Percentiles rank a stretch among this genome's conserved stretches.
phyloP scores from a whole-genome alignment of 1,284 basidiomycete species.

The Sporisorium reilianum region DNA sequence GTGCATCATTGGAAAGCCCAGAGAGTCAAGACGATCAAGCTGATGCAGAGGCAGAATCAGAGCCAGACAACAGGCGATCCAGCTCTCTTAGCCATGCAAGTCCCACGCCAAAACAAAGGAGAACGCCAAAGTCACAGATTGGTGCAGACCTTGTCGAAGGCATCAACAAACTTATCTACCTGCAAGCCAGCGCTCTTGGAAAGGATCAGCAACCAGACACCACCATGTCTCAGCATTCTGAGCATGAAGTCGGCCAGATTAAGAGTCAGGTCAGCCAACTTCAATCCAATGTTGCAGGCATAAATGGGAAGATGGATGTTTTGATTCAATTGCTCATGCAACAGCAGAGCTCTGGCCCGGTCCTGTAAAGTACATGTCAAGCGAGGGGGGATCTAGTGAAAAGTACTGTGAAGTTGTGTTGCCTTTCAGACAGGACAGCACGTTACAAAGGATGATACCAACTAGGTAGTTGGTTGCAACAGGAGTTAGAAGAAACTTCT shows the following conservation, averaged over 20 bases:
- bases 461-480: background rate
- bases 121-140: background rate
- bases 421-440: constrained; percentile 1
- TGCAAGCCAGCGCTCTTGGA: background rate
- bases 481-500: background rate
- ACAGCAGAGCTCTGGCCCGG: background rate
- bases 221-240: background rate
- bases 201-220: background rate
- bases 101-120: too few species aligned
- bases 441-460: background rate
- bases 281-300: background rate
- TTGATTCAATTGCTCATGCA: constrained; percentile 6
- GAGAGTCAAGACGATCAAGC: too few species aligned
- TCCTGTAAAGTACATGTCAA: background rate
- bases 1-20: too few species aligned
- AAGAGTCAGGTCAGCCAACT: constrained; percentile 4
- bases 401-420: constrained; percentile 9
- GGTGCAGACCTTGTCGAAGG: background rate
- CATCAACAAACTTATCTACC: background rate
- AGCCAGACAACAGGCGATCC: background rate
- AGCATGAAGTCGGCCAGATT: background rate
- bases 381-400: constrained; percentile 1
- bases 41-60: too few species aligned
- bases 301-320: background rate
- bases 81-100: too few species aligned